phyloP scores from a whole-genome alignment of 176 grass and related monocot genomes.

The Musa acuminata region DNA sequence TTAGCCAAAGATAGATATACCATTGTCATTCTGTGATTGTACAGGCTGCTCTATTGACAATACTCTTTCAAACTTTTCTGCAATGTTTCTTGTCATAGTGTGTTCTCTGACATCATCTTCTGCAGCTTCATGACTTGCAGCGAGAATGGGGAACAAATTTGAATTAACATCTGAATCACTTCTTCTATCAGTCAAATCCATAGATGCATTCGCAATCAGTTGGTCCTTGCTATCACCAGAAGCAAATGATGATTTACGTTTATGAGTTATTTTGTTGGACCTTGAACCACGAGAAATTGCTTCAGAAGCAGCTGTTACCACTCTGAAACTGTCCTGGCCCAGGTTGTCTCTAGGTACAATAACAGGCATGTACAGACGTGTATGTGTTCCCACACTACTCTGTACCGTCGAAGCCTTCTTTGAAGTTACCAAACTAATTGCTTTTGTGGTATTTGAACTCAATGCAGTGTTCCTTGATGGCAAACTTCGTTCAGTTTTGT shows the following conservation, averaged over 20 bases:
- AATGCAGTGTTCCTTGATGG: constrained; percentile 26
- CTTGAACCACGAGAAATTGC: constrained; percentile 32
- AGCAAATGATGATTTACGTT: constrained; percentile 31
- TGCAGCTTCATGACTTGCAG: constrained; percentile 24
- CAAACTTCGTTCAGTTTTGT: constrained; percentile 29
- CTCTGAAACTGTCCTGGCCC: constrained; percentile 32
- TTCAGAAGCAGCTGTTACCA: constrained; percentile 26
- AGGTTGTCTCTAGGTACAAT: constrained; percentile 66
- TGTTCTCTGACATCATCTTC: constrained; percentile 20
- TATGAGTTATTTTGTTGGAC: constrained; percentile 20
- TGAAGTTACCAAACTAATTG: constrained; percentile 31
- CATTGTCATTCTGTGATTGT: constrained; percentile 15
- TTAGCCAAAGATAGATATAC: not conserved
- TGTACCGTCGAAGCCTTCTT: constrained; percentile 35
- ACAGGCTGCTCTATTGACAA: constrained; percentile 40
- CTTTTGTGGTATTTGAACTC: constrained; percentile 25
- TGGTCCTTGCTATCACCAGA: constrained; percentile 39
- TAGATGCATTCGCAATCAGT: constrained; percentile 19
- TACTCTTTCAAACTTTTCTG: constrained; percentile 48
- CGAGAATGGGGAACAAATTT: constrained; percentile 43
- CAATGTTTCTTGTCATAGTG: constrained; percentile 28
- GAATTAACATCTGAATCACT: constrained; percentile 23
- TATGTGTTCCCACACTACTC: constrained; percentile 27
- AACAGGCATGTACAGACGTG: constrained; percentile 41
- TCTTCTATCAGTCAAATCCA: constrained; percentile 20